Evolutionary conservation across 2,329 filamentous ascomycete species (phyloP).

Genomic region (Escovopsis sp.): DNA sequence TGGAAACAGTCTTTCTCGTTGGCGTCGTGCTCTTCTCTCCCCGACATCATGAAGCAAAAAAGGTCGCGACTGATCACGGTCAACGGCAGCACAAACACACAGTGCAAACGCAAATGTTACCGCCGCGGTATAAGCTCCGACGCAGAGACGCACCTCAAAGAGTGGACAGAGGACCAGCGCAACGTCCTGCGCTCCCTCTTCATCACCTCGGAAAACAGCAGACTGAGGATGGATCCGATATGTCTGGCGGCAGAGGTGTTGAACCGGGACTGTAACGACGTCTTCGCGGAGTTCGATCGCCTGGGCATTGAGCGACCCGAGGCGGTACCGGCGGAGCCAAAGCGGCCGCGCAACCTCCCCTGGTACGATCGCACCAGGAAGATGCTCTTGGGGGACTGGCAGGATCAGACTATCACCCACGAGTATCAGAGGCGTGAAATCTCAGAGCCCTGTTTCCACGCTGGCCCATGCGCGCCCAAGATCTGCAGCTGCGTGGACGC

Average conservation of each 20-base stretch:
- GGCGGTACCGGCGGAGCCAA: constrained; percentile 13
- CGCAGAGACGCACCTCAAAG: constrained; percentile 8
- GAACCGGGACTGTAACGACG: constrained; percentile 37
- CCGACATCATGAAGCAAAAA: constrained; percentile 17
- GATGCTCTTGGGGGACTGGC: constrained; percentile 38
- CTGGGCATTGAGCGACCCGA: constrained; percentile 13
- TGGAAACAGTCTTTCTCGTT: constrained; percentile 40
- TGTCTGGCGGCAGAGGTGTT: constrained; percentile 37
- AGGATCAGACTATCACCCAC: constrained; percentile 38
- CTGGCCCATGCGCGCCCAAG: constrained; percentile 46
- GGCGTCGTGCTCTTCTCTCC: constrained; percentile 16
- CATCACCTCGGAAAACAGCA: constrained; percentile 26
- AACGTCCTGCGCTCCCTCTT: constrained; percentile 33
- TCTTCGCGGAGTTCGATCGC: constrained; percentile 20
- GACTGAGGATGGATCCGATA: constrained; percentile 26
- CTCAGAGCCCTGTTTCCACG: constrained; percentile 53
- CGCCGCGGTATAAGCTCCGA: constrained; percentile 9
- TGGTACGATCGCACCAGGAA: constrained; percentile 46
- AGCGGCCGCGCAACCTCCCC: constrained; percentile 28
- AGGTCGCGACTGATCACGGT: constrained; percentile 7
- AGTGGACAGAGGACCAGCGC: constrained; percentile 36
- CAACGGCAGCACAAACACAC: constrained; percentile 6
- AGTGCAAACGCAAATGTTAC: constrained; percentile 31
- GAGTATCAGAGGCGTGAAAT: constrained; percentile 41
- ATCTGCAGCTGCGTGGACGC: constrained; percentile 49